Conservation (phyloP, 306 rosid genomes). For the Sesbania bispinosa region DNA sequence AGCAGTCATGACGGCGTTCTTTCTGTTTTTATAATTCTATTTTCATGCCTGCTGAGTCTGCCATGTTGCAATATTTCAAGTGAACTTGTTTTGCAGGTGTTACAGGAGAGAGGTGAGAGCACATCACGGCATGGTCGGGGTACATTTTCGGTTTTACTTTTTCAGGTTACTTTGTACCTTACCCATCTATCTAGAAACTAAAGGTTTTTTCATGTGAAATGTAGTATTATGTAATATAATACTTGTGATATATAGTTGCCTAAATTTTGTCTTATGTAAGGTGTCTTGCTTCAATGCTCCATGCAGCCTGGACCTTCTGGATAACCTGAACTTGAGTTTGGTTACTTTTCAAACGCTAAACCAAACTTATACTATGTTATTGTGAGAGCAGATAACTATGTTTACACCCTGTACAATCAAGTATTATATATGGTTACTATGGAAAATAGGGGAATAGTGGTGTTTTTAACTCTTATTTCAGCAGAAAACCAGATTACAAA, state of each 20-base stretch:
- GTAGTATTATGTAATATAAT: not conserved
- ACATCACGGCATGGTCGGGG: conserved; percentile 99
- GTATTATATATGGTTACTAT: not conserved
- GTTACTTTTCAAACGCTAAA: no score
- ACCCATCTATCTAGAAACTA: conserved; percentile 9
- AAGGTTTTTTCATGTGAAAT: conserved; percentile 17
- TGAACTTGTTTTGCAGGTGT: conserved; percentile 63
- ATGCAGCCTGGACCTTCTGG: not conserved
- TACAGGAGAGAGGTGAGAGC: conserved; percentile 99
- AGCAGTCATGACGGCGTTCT: not conserved
- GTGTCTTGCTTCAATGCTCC: conserved; percentile 8
- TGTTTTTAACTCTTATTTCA: not conserved
- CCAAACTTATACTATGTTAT: no score
- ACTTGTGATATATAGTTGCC: not conserved
- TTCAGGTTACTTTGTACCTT: conserved; percentile 61
- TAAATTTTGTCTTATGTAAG: conserved; percentile 16
- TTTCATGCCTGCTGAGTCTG: conserved; percentile 6
- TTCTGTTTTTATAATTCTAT: not conserved
- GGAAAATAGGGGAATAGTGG: not conserved
- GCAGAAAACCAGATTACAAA: not conserved
- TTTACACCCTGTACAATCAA: not conserved
- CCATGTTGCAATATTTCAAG: conserved; percentile 15
- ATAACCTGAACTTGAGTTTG: not conserved
- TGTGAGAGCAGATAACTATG: not conserved
- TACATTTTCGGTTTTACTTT: conserved; percentile 93